A percentile compares a stretch with the other conserved stretches of the same genome.
Evolutionary conservation across 352 stramenopile genomes (phyloP).

Genomic region (Globisporangium paroecandrum): DNA sequence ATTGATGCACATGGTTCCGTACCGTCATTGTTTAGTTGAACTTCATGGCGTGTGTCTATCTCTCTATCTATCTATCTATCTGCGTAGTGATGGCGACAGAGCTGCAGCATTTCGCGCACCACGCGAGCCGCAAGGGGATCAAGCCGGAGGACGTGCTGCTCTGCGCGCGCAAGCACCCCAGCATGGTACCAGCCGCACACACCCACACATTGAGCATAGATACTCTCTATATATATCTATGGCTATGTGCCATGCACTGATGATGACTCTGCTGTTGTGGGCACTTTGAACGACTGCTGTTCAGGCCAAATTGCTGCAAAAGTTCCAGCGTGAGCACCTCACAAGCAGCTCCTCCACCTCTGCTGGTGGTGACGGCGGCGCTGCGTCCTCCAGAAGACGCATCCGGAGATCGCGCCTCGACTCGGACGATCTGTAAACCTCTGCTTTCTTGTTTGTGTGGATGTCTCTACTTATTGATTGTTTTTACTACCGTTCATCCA

Average conservation of each 20-base stretch:
- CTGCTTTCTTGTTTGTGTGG: background rate
- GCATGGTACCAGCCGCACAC: slow-evolving; percentile 29
- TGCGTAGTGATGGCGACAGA: slow-evolving; percentile 63
- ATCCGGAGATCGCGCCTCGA: slow-evolving; percentile 12
- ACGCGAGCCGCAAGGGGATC: slow-evolving; percentile 70
- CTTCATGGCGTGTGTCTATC: too few species aligned
- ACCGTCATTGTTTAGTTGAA: too few species aligned
- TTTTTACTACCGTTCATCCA: background rate
- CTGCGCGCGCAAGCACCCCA: slow-evolving; percentile 57
- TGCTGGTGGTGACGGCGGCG: slow-evolving; percentile 19
- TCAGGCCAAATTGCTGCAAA: slow-evolving; percentile 50
- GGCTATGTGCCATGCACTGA: background rate
- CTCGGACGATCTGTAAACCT: slow-evolving; percentile 15
- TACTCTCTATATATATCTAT: background rate
- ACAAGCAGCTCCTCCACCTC: slow-evolving; percentile 4
- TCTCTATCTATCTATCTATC: background rate
- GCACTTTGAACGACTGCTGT: background rate
- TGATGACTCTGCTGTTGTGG: background rate
- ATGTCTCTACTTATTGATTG: background rate
- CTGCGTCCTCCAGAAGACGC: slow-evolving; percentile 26
- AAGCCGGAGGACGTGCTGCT: slow-evolving; percentile 70
- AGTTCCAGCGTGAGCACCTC: slow-evolving; percentile 55
- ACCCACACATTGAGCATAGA: background rate
- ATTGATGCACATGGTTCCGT: too few species aligned
- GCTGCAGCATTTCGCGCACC: slow-evolving; percentile 70